Conservation (phyloP, 2,329 filamentous ascomycete species). For the Colletotrichum sp. region DNA sequence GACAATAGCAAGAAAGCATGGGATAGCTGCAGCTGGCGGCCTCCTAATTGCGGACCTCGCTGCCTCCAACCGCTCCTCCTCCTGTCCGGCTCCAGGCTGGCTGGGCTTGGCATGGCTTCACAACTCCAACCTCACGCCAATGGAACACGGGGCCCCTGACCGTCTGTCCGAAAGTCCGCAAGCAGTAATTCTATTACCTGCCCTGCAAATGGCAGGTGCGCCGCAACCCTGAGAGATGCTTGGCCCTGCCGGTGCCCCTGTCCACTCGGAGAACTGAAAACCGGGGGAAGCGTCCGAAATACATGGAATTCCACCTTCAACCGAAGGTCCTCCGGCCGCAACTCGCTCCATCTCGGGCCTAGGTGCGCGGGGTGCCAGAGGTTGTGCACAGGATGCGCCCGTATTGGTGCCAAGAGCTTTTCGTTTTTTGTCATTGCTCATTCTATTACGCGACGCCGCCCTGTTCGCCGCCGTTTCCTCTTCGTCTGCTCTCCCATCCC, state of each 20-base stretch:
- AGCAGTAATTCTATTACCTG: conserved; percentile 4
- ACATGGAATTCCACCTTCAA: neutral
- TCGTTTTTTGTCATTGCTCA: neutral
- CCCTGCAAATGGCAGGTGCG: conserved; percentile 6
- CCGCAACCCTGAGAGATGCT: conserved; percentile 3
- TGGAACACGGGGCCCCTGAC: conserved; percentile 4
- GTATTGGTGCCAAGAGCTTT: conserved; percentile 19
- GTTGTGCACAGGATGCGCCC: neutral
- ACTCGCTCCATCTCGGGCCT: conserved; percentile 7
- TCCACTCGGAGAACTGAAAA: conserved; percentile 1
- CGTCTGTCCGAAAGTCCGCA: conserved; percentile 1
- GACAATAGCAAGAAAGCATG: neutral
- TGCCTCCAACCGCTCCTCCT: neutral
- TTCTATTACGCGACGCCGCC: neutral
- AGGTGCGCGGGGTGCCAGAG: neutral
- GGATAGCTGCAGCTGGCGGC: conserved; percentile 19
- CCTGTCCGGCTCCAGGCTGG: neutral
- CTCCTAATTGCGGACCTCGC: conserved; percentile 19
- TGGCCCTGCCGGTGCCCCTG: conserved; percentile 15
- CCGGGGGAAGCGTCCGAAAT: conserved; percentile 9
- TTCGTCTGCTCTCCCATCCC: neutral
- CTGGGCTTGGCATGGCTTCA: neutral
- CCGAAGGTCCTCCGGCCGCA: neutral
- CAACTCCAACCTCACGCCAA: neutral
- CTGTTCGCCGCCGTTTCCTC: neutral